Evolutionary conservation across 768 basidiomycete genomes (phyloP).

Genomic region (Mycena albidolilacea): DNA sequence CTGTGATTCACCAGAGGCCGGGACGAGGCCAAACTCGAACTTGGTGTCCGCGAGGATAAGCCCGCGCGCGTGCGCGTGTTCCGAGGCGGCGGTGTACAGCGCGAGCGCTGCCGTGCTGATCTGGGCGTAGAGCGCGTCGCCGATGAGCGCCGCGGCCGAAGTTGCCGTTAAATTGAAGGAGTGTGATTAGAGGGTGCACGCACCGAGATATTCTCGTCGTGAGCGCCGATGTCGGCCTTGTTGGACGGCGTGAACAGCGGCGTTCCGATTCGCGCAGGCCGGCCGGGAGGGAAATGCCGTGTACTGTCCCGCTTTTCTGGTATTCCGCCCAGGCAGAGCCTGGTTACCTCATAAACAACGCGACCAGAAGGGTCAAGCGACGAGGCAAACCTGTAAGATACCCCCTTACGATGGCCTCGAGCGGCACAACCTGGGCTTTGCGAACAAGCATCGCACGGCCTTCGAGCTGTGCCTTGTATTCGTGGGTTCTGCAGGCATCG

Average conservation of each 20-base stretch:
- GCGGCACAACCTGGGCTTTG: slow-evolving; percentile 89
- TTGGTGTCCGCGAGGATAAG: slow-evolving; percentile 98
- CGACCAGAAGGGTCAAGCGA: not conserved
- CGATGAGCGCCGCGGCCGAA: slow-evolving; percentile 78
- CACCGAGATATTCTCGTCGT: slow-evolving; percentile 98
- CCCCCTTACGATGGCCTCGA: slow-evolving; percentile 97
- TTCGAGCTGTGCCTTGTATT: slow-evolving; percentile 83
- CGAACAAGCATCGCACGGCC: slow-evolving; percentile 93
- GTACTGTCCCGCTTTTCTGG: slow-evolving; percentile 88
- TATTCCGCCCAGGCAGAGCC: slow-evolving; percentile 98
- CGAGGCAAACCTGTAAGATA: slow-evolving; percentile 87
- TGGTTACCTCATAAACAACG: slow-evolving; percentile 47
- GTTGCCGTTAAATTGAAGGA: not conserved
- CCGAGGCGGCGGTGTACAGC: slow-evolving; percentile 83
- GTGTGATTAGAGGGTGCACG: slow-evolving; percentile 18
- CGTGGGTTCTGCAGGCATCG: slow-evolving; percentile 87
- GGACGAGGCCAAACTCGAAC: slow-evolving; percentile 95
- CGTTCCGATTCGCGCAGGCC: slow-evolving; percentile 88
- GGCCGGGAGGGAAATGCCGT: slow-evolving; percentile 82
- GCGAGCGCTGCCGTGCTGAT: slow-evolving; percentile 74
- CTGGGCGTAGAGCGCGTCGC: slow-evolving; percentile 71
- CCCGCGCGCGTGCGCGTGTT: slow-evolving; percentile 79
- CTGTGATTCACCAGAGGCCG: slow-evolving; percentile 47
- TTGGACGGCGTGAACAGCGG: slow-evolving; percentile 97
- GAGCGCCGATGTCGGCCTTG: slow-evolving; percentile 93